A percentile compares a stretch with the other conserved stretches of the same genome.
These are phyloP conservation scores for Chlorophyllum brunneum DNA, from an alignment of 768 basidiomycete species.

Conservation along the genomic window DNA sequence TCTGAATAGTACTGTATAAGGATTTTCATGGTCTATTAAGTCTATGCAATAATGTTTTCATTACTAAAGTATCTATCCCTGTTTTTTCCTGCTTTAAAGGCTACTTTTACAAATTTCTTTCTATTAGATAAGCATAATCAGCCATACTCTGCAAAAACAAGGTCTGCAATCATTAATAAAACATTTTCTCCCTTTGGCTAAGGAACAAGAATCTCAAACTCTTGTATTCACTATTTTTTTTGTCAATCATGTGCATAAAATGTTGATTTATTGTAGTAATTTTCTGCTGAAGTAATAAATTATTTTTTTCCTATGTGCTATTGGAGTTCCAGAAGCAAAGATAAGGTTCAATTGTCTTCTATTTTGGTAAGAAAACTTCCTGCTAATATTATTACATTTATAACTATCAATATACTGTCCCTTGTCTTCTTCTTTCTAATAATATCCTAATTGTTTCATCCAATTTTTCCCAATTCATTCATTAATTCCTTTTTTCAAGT, in stretches of 20 bases:
- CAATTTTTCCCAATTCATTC: conserved; percentile 21
- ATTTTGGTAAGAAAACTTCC: conserved; percentile 13
- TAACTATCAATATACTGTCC: conserved; percentile 23
- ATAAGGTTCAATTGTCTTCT: background rate
- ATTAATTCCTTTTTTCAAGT: background rate
- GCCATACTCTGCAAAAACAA: conserved; percentile 27
- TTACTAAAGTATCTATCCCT: conserved; percentile 10
- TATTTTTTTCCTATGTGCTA: background rate
- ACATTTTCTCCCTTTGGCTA: conserved; percentile 34
- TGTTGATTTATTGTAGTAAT: conserved; percentile 26
- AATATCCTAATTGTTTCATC: conserved; percentile 19
- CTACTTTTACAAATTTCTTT: background rate
- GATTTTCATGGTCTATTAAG: background rate
- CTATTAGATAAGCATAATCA: conserved; percentile 19
- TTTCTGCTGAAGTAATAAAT: background rate
- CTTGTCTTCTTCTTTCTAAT: conserved; percentile 7
- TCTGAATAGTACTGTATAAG: conserved; percentile 19
- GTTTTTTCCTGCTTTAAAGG: conserved; percentile 10
- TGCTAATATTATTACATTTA: conserved; percentile 14
- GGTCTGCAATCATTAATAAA: conserved; percentile 37
- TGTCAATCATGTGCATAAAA: conserved; percentile 36
- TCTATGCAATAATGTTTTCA: background rate
- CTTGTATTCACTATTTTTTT: conserved; percentile 25
- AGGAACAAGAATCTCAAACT: conserved; percentile 21
- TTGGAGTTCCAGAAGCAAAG: background rate